Evolutionary conservation across 2,329 filamentous ascomycete genomes (phyloP).

Genomic region (Davidsoniella virescens): DNA sequence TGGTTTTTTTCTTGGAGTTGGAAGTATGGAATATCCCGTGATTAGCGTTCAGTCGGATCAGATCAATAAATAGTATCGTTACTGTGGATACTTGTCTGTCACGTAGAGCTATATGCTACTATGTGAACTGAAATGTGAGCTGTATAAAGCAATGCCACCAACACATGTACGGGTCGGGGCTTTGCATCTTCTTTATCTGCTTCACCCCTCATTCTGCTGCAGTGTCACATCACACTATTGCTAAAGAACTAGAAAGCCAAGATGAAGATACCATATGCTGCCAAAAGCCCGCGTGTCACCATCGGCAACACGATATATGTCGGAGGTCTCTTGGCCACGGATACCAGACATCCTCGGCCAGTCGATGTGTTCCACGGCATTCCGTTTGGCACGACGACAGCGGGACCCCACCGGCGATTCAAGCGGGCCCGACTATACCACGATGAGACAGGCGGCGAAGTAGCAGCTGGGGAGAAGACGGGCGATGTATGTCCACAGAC

Average conservation of each 20-base stretch:
- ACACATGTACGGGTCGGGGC: too few relatives aligned
- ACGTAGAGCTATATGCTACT: neutral
- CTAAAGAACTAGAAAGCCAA: too few relatives aligned
- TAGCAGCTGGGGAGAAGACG: neutral
- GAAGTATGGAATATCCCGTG: too few relatives aligned
- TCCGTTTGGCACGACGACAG: conserved; percentile 29
- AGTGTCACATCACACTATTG: too few relatives aligned
- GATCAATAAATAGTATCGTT: neutral
- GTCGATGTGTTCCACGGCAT: conserved; percentile 34
- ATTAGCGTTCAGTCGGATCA: too few relatives aligned
- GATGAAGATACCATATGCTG: neutral
- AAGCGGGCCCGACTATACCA: conserved; percentile 20
- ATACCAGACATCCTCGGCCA: conserved; percentile 19
- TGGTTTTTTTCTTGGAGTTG: too few relatives aligned
- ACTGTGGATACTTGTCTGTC: neutral
- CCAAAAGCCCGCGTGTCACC: neutral
- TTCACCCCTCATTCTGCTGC: too few relatives aligned
- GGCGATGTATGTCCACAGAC: conserved; percentile 14
- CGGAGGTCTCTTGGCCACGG: neutral
- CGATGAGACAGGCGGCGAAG: neutral
- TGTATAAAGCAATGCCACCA: too few relatives aligned
- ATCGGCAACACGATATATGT: neutral
- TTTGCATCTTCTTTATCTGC: too few relatives aligned
- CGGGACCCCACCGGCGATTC: conserved; percentile 27
- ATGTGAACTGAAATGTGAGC: too few relatives aligned